phyloP scores from a whole-genome alignment of 2,329 filamentous ascomycete genomes.

The Nemania bipapillata region DNA sequence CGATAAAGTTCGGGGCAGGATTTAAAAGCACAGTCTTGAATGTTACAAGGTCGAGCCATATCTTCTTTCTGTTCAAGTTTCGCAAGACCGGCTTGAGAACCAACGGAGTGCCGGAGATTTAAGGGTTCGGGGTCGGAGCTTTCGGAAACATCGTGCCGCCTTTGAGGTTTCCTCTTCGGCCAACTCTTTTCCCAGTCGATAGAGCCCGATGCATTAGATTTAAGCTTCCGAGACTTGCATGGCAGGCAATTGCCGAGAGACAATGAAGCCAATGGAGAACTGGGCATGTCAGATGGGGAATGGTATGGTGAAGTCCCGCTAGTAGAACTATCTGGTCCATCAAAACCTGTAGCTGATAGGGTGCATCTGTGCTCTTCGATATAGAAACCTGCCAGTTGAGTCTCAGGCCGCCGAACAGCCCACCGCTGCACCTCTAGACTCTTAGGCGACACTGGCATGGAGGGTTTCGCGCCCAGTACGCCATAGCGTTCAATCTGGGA shows the following conservation, averaged over 20 bases:
- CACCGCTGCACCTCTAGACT: constrained; percentile 23
- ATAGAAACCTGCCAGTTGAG: not conserved
- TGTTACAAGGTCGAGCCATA: constrained; percentile 34
- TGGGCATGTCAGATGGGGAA: constrained; percentile 30
- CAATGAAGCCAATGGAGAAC: constrained; percentile 33
- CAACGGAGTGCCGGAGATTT: not conserved
- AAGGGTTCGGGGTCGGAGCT: constrained; percentile 34
- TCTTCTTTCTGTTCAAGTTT: constrained; percentile 28
- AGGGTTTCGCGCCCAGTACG: not conserved
- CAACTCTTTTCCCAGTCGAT: constrained; percentile 46
- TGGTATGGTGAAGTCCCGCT: constrained; percentile 36
- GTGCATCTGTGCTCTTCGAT: constrained; percentile 24
- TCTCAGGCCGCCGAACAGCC: constrained; percentile 11
- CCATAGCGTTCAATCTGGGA: not conserved
- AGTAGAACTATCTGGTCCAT: constrained; percentile 45
- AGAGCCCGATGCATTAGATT: constrained; percentile 40
- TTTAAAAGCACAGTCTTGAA: constrained; percentile 35
- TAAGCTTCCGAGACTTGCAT: constrained; percentile 27
- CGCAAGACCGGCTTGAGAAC: constrained; percentile 17
- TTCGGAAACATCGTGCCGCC: constrained; percentile 48
- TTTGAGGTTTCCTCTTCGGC: constrained; percentile 45
- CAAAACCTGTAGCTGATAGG: constrained; percentile 41
- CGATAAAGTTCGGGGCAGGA: constrained; percentile 49
- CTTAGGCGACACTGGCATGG: not conserved
- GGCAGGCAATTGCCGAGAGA: constrained; percentile 33